Conservation (phyloP, 495 filamentous ascomycete genomes). For the Aspergillus funiculosus region DNA sequence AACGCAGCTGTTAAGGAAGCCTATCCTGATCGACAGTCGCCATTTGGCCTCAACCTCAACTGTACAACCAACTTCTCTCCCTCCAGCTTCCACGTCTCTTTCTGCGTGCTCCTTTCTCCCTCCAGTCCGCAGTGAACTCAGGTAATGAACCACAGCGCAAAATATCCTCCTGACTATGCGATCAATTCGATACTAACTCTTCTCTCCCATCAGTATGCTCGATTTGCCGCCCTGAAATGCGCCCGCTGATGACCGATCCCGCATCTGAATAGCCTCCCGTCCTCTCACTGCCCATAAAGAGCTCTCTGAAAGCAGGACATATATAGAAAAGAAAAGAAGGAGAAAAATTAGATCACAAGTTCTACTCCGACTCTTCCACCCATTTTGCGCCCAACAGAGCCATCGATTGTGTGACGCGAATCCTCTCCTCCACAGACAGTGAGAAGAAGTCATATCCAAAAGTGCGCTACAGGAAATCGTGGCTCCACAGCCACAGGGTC, state of each 20-base stretch:
- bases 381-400: not conserved
- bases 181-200: not conserved
- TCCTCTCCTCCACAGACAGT: no score
- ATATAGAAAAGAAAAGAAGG: conserved; percentile 2
- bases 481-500: no score
- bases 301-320: not conserved
- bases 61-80: not conserved
- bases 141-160: no score
- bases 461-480: no score
- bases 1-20: conserved; percentile 2
- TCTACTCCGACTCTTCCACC: no score
- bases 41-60: conserved; percentile 12
- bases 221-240: not conserved
- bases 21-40: conserved; percentile 13
- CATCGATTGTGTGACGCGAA: no score
- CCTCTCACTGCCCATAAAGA: conserved; percentile 2
- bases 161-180: no score
- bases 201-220: not conserved
- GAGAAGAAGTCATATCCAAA: no score
- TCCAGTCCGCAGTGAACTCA: not conserved
- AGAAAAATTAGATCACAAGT: no score
- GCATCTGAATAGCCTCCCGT: not conserved
- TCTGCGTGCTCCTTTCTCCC: not conserved
- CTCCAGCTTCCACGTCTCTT: not conserved
- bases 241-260: conserved; percentile 10